Conservation (phyloP, 495 filamentous ascomycete genomes). For the Penicillium argentinense region DNA sequence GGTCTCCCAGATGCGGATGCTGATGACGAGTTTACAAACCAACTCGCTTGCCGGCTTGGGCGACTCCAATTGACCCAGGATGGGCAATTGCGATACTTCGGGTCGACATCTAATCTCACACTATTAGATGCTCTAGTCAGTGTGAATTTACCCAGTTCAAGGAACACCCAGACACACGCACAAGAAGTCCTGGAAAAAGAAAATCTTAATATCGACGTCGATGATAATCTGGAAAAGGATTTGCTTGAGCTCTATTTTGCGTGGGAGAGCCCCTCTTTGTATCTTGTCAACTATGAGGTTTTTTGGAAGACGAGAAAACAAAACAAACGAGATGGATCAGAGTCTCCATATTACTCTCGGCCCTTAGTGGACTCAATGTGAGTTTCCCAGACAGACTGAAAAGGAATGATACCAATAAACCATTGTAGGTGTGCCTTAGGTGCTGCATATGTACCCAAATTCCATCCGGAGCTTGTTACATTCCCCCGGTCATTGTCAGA, state of each 20-base stretch:
- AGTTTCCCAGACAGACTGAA: too few relatives aligned
- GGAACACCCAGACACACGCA: conserved; percentile 52
- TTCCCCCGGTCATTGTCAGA: conserved; percentile 49
- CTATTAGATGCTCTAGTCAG: conserved; percentile 47
- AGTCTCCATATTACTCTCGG: conserved; percentile 48
- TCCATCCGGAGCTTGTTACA: conserved; percentile 47
- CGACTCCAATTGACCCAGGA: conserved; percentile 49
- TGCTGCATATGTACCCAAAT: conserved; percentile 46
- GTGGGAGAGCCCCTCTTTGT: conserved; percentile 52
- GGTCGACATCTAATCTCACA: conserved; percentile 50
- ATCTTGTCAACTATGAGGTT: conserved; percentile 52
- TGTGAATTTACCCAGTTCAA: conserved; percentile 46
- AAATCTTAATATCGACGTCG: conserved; percentile 42
- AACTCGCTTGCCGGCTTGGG: conserved; percentile 48
- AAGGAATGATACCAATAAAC: too few relatives aligned
- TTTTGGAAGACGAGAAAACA: too few relatives aligned
- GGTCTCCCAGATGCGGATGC: conserved; percentile 15
- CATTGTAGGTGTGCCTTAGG: conserved; percentile 46
- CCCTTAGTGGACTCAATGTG: conserved; percentile 52
- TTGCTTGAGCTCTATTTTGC: conserved; percentile 51
- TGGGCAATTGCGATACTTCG: conserved; percentile 50
- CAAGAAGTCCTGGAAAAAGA: conserved; percentile 47
- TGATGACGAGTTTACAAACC: conserved; percentile 46
- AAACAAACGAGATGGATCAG: conserved; percentile 49
- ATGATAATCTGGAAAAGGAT: conserved; percentile 45